phyloP scores from a whole-genome alignment of 805 yeast species.

The Saccharomycopsis guyanensis region DNA sequence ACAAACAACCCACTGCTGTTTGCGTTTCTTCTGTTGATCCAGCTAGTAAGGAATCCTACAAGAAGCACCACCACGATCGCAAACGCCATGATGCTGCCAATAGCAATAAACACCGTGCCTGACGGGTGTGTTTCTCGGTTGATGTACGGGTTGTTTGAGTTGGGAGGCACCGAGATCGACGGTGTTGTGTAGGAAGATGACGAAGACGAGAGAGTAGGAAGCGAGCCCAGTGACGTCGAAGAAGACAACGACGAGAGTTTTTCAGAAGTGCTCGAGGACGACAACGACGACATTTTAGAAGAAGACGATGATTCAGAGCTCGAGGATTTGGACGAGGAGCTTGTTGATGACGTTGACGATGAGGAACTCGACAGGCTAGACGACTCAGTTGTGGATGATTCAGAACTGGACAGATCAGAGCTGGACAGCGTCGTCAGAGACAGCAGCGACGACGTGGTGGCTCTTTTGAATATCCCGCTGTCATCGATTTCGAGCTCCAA shows the following conservation, averaged over 20 bases:
- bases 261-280: not conserved
- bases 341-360: no score
- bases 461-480: not conserved
- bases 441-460: no score
- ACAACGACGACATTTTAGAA: no score
- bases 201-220: constrained; percentile 15
- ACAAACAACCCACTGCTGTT: constrained; percentile 13
- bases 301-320: no score
- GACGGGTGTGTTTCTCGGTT: constrained; percentile 44
- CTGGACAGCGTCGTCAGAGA: not conserved
- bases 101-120: constrained; percentile 80
- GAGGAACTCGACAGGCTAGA: no score
- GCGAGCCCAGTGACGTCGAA: not conserved
- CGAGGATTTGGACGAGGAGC: no score
- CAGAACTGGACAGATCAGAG: not conserved
- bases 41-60: constrained; percentile 6
- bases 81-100: constrained; percentile 62
- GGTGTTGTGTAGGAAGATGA: constrained; percentile 26
- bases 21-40: constrained; percentile 14
- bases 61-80: constrained; percentile 28
- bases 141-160: constrained; percentile 57
- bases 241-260: not conserved
- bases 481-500: not conserved
- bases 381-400: not conserved
- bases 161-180: constrained; percentile 44